A percentile compares a stretch with the other conserved stretches of the same genome.
phyloP scores from a whole-genome alignment of 805 yeast genomes.

The Ogataea kodamae region DNA sequence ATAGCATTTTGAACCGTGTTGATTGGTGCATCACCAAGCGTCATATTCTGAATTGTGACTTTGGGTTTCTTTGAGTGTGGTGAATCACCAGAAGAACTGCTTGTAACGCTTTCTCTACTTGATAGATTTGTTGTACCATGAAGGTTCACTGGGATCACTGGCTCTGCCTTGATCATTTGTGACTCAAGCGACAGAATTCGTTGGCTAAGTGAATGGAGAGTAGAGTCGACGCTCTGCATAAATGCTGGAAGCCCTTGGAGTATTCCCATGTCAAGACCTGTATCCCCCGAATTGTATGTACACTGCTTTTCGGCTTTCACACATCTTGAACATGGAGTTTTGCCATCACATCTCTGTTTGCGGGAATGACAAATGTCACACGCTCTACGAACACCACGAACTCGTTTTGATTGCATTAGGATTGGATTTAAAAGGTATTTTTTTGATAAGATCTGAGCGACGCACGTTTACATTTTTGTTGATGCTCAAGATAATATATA shows the following conservation, averaged over 20 bases:
- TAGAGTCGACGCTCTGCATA: conserved; percentile 2
- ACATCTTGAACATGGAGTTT: conserved; percentile 6
- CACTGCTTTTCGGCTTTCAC: background rate
- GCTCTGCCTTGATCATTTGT: background rate
- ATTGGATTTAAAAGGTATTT: no score
- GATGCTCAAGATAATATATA: no score
- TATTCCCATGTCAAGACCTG: background rate
- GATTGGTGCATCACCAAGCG: conserved; percentile 16
- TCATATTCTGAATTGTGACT: conserved; percentile 14
- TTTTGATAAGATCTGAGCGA: no score
- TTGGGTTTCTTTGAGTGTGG: conserved; percentile 5
- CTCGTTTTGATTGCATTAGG: no score
- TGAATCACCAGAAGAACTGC: background rate
- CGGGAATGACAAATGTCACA: conserved; percentile 8
- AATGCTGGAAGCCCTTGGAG: background rate
- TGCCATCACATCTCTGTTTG: conserved; percentile 8
- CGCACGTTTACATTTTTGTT: no score
- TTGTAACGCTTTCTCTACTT: conserved; percentile 1
- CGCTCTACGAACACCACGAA: conserved; percentile 3
- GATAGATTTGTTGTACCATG: no score
- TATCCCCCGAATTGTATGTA: conserved; percentile 1
- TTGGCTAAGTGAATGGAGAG: background rate
- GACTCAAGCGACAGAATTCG: conserved; percentile 1
- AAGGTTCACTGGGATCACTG: background rate
- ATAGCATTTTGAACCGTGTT: conserved; percentile 16